A percentile compares a stretch with the other conserved stretches of the same genome.
These are phyloP conservation scores for Oryza glumipatula DNA, from an alignment of 176 grass and related monocot species.

Conservation along the genomic window DNA sequence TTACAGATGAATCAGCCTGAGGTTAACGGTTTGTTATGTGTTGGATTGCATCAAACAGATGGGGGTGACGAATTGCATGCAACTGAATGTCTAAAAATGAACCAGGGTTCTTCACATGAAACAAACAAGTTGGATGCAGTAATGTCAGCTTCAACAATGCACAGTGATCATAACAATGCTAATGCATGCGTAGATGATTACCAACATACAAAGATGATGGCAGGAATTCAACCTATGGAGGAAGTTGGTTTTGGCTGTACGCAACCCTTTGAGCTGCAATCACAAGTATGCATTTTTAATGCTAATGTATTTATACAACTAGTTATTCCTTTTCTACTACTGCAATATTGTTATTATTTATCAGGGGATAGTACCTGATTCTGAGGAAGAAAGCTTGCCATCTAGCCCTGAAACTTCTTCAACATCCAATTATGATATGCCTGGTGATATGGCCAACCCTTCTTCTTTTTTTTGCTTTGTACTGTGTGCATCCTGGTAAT, in stretches of 20 bases:
- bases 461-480: constrained; percentile 18
- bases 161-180: constrained; percentile 47
- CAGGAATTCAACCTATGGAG: constrained; percentile 42
- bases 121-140: constrained; percentile 54
- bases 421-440: constrained; percentile 38
- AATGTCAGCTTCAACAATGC: constrained; percentile 44
- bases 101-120: constrained; percentile 49
- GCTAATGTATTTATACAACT: constrained; percentile 23
- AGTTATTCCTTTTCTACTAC: constrained; percentile 16
- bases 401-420: constrained; percentile 48
- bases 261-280: constrained; percentile 40
- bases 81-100: constrained; percentile 47
- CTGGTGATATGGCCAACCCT: constrained; percentile 22
- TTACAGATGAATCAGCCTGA: constrained; percentile 52
- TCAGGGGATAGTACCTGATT: constrained; percentile 43
- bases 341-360: constrained; percentile 17
- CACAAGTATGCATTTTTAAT: constrained; percentile 33
- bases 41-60: constrained; percentile 50
- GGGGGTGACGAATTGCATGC: constrained; percentile 34
- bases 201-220: constrained; percentile 25
- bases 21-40: constrained; percentile 42
- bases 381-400: constrained; percentile 49
- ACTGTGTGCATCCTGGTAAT: constrained; percentile 14
- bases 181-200: constrained; percentile 48
- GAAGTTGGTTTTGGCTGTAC: constrained; percentile 38